phyloP scores from a whole-genome alignment of 345 rosid species.

The Acer yangbiense region DNA sequence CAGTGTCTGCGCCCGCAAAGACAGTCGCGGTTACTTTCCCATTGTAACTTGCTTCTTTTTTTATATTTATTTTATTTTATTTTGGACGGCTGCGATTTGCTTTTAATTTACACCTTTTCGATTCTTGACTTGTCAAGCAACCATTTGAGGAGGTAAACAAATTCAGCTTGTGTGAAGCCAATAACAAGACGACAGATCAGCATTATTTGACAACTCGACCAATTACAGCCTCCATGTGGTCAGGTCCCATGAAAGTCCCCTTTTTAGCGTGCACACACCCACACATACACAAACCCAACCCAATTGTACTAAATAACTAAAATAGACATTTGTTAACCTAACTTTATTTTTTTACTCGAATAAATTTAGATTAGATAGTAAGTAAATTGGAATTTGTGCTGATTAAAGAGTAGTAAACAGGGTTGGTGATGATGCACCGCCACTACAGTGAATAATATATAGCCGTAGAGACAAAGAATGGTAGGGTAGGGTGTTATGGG shows the following conservation, averaged over 20 bases:
- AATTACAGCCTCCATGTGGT: not conserved
- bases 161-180: not conserved
- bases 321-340: not conserved
- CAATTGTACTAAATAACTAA: too few species aligned
- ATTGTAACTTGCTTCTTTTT: not conserved
- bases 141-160: not conserved
- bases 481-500: not conserved
- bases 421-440: conserved; percentile 14
- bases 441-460: not conserved
- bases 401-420: not conserved
- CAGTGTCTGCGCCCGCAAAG: not conserved
- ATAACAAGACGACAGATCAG: conserved; percentile 14
- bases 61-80: not conserved
- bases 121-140: conserved; percentile 7
- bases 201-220: not conserved
- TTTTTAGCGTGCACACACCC: not conserved
- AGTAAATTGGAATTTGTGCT: not conserved
- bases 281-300: too few species aligned
- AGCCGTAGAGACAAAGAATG: not conserved
- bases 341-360: conserved; percentile 4
- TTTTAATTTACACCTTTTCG: not conserved
- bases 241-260: not conserved
- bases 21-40: conserved; percentile 7
- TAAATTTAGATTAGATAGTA: not conserved
- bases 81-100: conserved; percentile 24